phyloP scores from a whole-genome alignment of 768 basidiomycete genomes.

The Tephrocybe sp. region DNA sequence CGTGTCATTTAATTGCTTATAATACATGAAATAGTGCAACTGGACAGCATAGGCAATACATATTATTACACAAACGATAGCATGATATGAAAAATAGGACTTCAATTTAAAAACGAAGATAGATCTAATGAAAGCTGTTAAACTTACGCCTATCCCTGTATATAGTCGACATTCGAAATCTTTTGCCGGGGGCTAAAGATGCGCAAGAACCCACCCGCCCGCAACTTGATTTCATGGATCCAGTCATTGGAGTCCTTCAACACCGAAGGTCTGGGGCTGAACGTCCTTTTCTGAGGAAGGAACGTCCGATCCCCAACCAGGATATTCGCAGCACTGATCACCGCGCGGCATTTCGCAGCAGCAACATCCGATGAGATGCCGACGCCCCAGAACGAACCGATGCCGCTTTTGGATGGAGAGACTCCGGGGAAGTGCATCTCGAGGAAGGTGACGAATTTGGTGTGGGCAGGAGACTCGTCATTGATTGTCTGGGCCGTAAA shows the following conservation, averaged over 20 bases:
- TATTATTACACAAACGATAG: too few species aligned
- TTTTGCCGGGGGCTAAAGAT: neutral
- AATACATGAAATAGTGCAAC: too few species aligned
- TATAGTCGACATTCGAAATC: too few species aligned
- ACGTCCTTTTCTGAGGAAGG: constrained; percentile 31
- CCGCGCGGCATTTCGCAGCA: constrained; percentile 68
- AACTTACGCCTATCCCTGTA: too few species aligned
- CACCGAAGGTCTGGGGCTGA: constrained; percentile 16
- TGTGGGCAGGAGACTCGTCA: constrained; percentile 19
- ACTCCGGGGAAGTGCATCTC: constrained; percentile 58
- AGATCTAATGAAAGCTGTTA: too few species aligned
- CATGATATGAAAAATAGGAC: too few species aligned
- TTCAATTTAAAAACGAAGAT: too few species aligned
- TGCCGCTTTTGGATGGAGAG: constrained; percentile 50
- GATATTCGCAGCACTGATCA: constrained; percentile 69
- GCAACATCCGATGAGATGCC: constrained; percentile 74
- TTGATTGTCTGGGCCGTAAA: constrained; percentile 71
- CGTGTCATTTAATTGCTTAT: too few species aligned
- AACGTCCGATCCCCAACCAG: constrained; percentile 51
- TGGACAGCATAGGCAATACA: too few species aligned
- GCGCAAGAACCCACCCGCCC: constrained; percentile 18
- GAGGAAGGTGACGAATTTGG: constrained; percentile 74
- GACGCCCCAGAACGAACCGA: constrained; percentile 60
- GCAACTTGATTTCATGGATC: constrained; percentile 20
- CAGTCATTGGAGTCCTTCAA: constrained; percentile 16